Conservation (phyloP, 2,329 filamentous ascomycete genomes). For the Gliomastix tumulicola region DNA sequence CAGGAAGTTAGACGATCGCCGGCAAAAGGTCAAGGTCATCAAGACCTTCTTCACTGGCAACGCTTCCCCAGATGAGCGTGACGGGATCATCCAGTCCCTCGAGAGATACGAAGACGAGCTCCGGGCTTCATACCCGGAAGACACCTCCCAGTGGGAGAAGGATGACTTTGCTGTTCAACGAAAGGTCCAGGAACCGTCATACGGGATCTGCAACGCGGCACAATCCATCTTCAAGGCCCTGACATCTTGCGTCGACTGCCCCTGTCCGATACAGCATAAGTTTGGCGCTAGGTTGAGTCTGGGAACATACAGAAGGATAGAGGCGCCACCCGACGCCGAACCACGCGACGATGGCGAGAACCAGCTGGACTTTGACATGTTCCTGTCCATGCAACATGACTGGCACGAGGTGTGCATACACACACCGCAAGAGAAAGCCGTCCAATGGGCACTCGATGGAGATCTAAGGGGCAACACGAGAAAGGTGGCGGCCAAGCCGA, state of each 20-base stretch:
- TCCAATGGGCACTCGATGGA: no score
- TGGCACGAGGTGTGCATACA: constrained; percentile 3
- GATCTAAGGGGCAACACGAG: no score
- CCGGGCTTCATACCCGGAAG: background rate
- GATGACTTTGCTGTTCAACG: no score
- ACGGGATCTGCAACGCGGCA: background rate
- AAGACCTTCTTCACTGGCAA: no score
- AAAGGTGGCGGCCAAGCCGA: background rate
- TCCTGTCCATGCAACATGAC: constrained; percentile 3
- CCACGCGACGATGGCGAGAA: background rate
- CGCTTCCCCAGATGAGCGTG: no score
- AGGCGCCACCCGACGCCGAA: background rate
- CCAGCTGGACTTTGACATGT: constrained; percentile 2
- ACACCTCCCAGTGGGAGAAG: background rate
- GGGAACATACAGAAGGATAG: constrained; percentile 1
- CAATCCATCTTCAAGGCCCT: constrained; percentile 4
- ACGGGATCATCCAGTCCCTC: no score
- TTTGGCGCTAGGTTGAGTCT: constrained; percentile 1
- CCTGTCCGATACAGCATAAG: background rate
- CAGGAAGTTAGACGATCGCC: no score
- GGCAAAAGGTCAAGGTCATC: no score
- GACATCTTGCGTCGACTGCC: background rate
- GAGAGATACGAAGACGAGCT: background rate
- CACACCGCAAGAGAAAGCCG: background rate
- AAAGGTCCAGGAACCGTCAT: background rate